These are phyloP conservation scores for Saccharum hybrid DNA, from an alignment of 202 grass and related monocot species.

Conservation along the genomic window DNA sequence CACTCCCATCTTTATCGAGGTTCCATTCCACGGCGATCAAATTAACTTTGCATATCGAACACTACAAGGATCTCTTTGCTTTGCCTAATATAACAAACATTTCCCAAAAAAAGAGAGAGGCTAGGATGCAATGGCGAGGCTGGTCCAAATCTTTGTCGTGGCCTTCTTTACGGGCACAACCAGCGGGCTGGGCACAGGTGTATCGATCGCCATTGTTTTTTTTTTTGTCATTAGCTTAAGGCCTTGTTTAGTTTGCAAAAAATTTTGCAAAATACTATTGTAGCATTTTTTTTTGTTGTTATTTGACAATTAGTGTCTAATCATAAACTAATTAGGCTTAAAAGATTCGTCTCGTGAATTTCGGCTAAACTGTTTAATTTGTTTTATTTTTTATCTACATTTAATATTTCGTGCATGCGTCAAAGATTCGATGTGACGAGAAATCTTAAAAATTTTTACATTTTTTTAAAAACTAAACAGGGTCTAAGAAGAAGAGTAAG, in stretches of 20 bases:
- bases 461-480: no score
- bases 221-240: constrained; percentile 34
- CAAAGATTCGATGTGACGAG: no score
- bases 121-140: neutral
- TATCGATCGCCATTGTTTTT: neutral
- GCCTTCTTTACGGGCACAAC: neutral
- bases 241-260: no score
- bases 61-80: constrained; percentile 16
- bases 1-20: neutral
- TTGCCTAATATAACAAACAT: neutral
- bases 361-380: no score
- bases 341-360: no score
- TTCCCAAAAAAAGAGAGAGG: neutral
- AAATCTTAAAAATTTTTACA: no score
- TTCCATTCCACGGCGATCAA: neutral
- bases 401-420: no score
- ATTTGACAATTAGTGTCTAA: no score
- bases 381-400: no score
- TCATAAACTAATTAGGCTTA: no score
- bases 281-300: no score
- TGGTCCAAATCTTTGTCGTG: neutral
- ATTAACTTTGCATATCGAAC: constrained; percentile 4
- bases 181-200: neutral
- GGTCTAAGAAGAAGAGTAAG: neutral
- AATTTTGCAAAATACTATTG: no score